Percentiles rank a stretch among this genome's conserved stretches.
These are phyloP conservation scores for Aurifilum marmelostoma DNA, from an alignment of 2,329 filamentous ascomycete species.

Conservation along the genomic window DNA sequence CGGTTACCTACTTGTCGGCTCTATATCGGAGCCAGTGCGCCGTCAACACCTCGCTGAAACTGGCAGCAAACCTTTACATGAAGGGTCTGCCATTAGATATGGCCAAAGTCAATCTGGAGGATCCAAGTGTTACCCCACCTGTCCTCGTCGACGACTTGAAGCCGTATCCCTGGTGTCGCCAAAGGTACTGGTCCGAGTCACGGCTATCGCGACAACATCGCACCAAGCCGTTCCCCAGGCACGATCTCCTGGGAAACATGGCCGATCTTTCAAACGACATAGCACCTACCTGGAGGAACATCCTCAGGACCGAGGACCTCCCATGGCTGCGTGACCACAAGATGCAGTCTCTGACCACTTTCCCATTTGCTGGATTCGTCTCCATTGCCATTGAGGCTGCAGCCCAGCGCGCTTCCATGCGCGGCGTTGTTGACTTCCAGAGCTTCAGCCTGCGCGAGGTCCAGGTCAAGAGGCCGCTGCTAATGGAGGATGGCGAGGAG, in stretches of 20 bases:
- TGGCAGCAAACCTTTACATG: constrained; percentile 19
- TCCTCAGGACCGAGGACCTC: constrained; percentile 33
- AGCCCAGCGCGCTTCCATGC: constrained; percentile 32
- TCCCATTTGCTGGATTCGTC: constrained; percentile 48
- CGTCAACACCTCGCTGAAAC: constrained; percentile 22
- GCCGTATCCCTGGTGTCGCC: constrained; percentile 52
- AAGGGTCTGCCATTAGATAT: constrained; percentile 15
- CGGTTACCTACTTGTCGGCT: constrained; percentile 35
- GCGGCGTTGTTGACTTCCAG: constrained; percentile 28
- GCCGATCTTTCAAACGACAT: constrained; percentile 37
- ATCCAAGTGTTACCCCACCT: constrained; percentile 8
- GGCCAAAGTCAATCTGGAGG: constrained; percentile 15
- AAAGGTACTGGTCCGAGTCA: constrained; percentile 44
- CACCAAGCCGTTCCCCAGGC: constrained; percentile 39
- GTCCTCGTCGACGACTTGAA: constrained; percentile 40
- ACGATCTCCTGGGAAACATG: constrained; percentile 45
- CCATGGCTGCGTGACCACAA: constrained; percentile 25
- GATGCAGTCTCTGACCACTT: constrained; percentile 40
- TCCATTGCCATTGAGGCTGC: constrained; percentile 45
- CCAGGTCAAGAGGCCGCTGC: constrained; percentile 36
- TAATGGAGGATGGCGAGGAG: constrained; percentile 36
- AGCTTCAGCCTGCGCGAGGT: constrained; percentile 37
- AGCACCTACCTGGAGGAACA: constrained; percentile 41
- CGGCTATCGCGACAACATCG: constrained; percentile 41
- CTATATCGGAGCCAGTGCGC: constrained; percentile 32